These are phyloP conservation scores for Oxalis stricta DNA, from an alignment of 441 rosid species.

Conservation along the genomic window DNA sequence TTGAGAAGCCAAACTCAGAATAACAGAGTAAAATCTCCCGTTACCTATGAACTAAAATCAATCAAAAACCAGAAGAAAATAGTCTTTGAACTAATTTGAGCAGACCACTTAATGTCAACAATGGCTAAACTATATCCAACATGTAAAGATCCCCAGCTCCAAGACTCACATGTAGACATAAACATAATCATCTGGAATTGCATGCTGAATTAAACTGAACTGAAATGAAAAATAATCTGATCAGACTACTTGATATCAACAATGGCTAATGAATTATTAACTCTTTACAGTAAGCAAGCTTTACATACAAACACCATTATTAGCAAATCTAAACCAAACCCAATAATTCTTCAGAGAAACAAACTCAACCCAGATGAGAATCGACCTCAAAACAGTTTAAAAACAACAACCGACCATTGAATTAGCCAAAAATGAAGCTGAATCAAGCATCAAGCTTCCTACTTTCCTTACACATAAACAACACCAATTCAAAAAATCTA, in stretches of 20 bases:
- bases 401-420: conserved; percentile 1
- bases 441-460: conserved; percentile 10
- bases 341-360: conserved; percentile 3
- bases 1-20: background rate
- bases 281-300: too few species aligned
- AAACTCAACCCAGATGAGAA: conserved; percentile 14
- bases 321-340: conserved; percentile 6
- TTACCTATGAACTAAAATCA: background rate
- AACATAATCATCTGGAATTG: too few species aligned
- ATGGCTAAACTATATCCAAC: background rate
- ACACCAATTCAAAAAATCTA: too few species aligned
- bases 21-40: background rate
- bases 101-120: background rate
- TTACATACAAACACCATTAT: background rate
- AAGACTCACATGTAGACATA: too few species aligned
- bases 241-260: too few species aligned
- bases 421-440: conserved; percentile 3
- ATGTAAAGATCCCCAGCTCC: background rate
- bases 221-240: too few species aligned
- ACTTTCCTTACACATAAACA: background rate
- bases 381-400: conserved; percentile 7
- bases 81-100: background rate
- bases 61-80: background rate
- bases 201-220: too few species aligned
- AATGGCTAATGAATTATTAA: too few species aligned